phyloP scores from a whole-genome alignment of 108 stramenopile genomes.

The Chaetoceros muelleri region DNA sequence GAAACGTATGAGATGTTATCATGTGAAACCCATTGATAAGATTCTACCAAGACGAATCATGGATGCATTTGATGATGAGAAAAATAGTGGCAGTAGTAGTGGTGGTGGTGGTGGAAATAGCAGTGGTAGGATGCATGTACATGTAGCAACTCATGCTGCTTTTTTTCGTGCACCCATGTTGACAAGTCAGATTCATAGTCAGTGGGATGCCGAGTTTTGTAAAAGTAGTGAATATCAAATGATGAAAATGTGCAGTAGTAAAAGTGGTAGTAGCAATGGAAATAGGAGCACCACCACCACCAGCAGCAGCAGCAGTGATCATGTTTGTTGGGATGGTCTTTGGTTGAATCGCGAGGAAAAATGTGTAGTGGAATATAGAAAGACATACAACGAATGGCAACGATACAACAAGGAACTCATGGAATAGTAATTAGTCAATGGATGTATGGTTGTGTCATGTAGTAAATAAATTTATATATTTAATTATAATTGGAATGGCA shows the following conservation, averaged over 20 bases:
- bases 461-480: too few relatives aligned
- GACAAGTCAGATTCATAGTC: constrained; percentile 58
- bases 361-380: not conserved
- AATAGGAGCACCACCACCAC: too few relatives aligned
- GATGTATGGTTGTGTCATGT: too few relatives aligned
- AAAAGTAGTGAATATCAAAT: constrained; percentile 60
- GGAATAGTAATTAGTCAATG: too few relatives aligned
- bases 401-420: too few relatives aligned
- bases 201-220: constrained; percentile 76
- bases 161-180: constrained; percentile 86
- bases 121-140: constrained; percentile 30
- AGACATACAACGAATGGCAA: not conserved
- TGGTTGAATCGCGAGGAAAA: not conserved
- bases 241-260: constrained; percentile 6
- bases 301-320: not conserved
- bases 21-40: constrained; percentile 79
- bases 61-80: constrained; percentile 5
- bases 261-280: too few relatives aligned
- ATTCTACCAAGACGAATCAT: constrained; percentile 55
- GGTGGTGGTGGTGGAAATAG: not conserved
- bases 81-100: not conserved
- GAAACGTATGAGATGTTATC: constrained; percentile 60
- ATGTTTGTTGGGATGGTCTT: not conserved
- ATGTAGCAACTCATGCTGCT: constrained; percentile 48
- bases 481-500: too few relatives aligned